Percentiles rank a stretch among this genome's conserved stretches.
phyloP scores from a whole-genome alignment of 2,329 filamentous ascomycete genomes.

The Camillea tinctor region DNA sequence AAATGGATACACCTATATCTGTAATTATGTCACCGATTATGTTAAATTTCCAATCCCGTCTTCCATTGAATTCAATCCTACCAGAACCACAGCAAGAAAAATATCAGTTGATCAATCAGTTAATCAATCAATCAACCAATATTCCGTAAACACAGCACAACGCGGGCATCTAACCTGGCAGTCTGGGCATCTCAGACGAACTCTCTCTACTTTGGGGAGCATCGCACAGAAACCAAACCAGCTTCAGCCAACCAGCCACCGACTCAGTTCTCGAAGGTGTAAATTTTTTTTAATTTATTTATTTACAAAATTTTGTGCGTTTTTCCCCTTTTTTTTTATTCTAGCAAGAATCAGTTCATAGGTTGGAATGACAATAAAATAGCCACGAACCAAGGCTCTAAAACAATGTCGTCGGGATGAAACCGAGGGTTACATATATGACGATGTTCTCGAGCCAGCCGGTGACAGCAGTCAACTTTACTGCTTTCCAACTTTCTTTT shows the following conservation, averaged over 20 bases:
- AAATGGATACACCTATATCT: no score
- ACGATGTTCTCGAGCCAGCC: slow-evolving; percentile 26
- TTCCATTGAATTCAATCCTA: no score
- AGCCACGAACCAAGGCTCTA: slow-evolving; percentile 13
- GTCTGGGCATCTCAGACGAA: no score
- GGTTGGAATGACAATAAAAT: slow-evolving; percentile 20
- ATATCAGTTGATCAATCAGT: no score
- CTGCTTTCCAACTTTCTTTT: no score
- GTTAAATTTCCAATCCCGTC: no score
- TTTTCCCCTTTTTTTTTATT: not conserved
- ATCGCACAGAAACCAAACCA: not conserved
- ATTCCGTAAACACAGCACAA: no score
- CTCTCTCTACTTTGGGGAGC: not conserved
- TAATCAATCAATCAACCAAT: no score
- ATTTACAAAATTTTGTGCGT: no score
- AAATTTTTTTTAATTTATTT: not conserved
- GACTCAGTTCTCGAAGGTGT: not conserved
- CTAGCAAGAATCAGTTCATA: slow-evolving; percentile 2
- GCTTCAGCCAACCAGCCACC: not conserved
- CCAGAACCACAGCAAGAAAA: no score
- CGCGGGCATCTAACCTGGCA: no score
- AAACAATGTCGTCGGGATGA: slow-evolving; percentile 23
- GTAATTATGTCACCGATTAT: no score
- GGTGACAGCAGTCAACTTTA: slow-evolving; percentile 3
- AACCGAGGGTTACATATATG: slow-evolving; percentile 27